A percentile compares a stretch with the other conserved stretches of the same genome.
These are phyloP conservation scores for Ashbya aceris DNA, from an alignment of 1,139 yeast species.

Conservation along the genomic window DNA sequence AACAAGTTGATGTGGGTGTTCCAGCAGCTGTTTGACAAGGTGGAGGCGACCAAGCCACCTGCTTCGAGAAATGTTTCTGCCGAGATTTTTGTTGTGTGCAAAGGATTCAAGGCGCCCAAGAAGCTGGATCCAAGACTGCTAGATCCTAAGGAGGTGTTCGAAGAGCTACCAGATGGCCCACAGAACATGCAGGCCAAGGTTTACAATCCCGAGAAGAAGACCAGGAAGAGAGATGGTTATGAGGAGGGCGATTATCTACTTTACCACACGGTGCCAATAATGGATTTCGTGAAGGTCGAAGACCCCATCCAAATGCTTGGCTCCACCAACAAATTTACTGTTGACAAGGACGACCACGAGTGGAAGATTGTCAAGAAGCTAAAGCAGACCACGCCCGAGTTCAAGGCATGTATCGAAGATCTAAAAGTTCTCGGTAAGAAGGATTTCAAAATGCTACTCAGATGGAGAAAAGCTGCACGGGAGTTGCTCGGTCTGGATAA, in stretches of 20 bases:
- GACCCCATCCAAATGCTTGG: slow-evolving; percentile 85
- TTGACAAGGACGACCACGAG: slow-evolving; percentile 56
- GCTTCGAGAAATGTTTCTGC: slow-evolving; percentile 98
- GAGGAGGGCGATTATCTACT: slow-evolving; percentile 85
- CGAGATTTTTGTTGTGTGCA: slow-evolving; percentile 94
- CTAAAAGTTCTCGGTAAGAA: slow-evolving; percentile 88
- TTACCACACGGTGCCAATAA: slow-evolving; percentile 61
- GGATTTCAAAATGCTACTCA: slow-evolving; percentile 75
- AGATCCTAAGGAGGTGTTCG: slow-evolving; percentile 90
- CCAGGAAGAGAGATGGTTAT: slow-evolving; percentile 91
- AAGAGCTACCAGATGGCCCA: slow-evolving; percentile 72
- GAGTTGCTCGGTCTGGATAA: slow-evolving; percentile 65
- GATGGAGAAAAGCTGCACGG: slow-evolving; percentile 85
- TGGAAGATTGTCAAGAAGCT: slow-evolving; percentile 63
- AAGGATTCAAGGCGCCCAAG: slow-evolving; percentile 92
- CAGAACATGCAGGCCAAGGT: slow-evolving; percentile 86
- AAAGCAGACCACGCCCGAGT: slow-evolving; percentile 68
- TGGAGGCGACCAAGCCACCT: slow-evolving; percentile 98
- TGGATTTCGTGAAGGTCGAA: slow-evolving; percentile 72
- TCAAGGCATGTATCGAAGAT: slow-evolving; percentile 78
- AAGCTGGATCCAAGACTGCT: slow-evolving; percentile 85
- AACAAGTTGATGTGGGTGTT: slow-evolving; percentile 96
- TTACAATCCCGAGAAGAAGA: slow-evolving; percentile 86
- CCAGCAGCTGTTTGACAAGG: slow-evolving; percentile 89
- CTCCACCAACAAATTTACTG: slow-evolving; percentile 51